Evolutionary conservation across 192 early-diverging fungal genomes (phyloP), one percentile per base, ranked within the genome.

Genomic region (Funneliformis mosseae): DNA sequence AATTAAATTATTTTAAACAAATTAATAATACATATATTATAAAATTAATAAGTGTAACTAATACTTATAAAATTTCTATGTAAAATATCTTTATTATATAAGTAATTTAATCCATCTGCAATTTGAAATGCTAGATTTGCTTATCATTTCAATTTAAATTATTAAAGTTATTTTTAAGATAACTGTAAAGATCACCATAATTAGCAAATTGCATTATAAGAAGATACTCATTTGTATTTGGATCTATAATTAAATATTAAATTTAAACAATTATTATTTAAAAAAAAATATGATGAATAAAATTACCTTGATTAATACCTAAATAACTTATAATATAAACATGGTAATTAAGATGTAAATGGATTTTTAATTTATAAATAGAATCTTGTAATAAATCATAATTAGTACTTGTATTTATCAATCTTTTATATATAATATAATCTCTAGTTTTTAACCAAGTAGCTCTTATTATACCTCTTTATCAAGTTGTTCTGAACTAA

Each of bases 161-260:
- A 2, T 16, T 92, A 33, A 33, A 33, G 33, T 33, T 55, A 18
- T 55, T 55, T 5, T 21, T 6, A 18, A 55, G 50, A 55, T 55
- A 55, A 18, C 21, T 18, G 18, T 18, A 16, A 55, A 55, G 50
- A 6, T 55, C 50, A 6, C 50, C 50, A 6, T 5, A 14, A 55
- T 55, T 18, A 18, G 50, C 50, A 55, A 18, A 55, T 55, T 55
- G 50, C 50, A 55, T 55, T 21, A 55, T 16, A 21, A 55, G 50
- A 7, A 55, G 21, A 55, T 18, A 55, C 18, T 55, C 50, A 21
- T 55, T 55, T 55, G 50, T 55, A 6, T 4, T 21, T 18, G 4
- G 16, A 55, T 55, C 50, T 55, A 55, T 21, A 4, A 55, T 21
- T 21, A 18, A 55, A 55, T 7, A 55, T 18, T 14, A 21, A 21